Conservation (phyloP, 1,284 basidiomycete genomes). For the Ganoderma sp. region DNA sequence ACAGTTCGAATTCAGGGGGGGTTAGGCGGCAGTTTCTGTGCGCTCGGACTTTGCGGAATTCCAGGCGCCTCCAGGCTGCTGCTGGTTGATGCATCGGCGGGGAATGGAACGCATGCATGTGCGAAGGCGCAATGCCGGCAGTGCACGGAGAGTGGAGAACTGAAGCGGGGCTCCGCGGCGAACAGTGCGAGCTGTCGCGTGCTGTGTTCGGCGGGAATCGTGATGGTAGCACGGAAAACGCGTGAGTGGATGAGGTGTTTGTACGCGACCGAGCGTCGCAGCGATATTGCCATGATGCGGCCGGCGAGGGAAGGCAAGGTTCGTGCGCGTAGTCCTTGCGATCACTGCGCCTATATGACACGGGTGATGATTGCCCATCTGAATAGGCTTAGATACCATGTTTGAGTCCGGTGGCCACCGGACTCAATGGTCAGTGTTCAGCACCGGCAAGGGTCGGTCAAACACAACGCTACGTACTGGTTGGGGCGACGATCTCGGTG, state of each 20-base stretch:
- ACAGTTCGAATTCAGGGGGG: conserved; percentile 21
- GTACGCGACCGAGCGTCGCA: conserved; percentile 1
- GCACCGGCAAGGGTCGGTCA: conserved; percentile 1
- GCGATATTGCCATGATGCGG: conserved; percentile 6
- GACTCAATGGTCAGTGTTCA: conserved; percentile 3
- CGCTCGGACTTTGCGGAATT: conserved; percentile 30
- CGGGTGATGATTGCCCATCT: conserved; percentile 1
- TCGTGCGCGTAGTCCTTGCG: conserved; percentile 10
- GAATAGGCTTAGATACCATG: not conserved
- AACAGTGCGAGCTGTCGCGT: conserved; percentile 1
- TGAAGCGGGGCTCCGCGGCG: conserved; percentile 8
- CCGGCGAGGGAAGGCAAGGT: conserved; percentile 8
- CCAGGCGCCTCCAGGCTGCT: conserved; percentile 21
- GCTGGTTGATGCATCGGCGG: conserved; percentile 26
- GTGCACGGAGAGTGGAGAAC: conserved; percentile 8
- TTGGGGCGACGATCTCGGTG: not conserved
- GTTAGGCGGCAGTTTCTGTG: conserved; percentile 6
- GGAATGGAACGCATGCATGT: conserved; percentile 23
- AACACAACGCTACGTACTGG: not conserved
- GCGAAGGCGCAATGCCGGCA: conserved; percentile 23
- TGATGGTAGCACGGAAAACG: conserved; percentile 2
- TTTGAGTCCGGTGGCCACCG: not conserved
- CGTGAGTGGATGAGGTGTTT: conserved; percentile 6
- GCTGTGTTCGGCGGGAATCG: not conserved
- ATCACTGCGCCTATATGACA: conserved; percentile 17